A percentile compares a stretch with the other conserved stretches of the same genome.
These are phyloP conservation scores for Fraxinus excelsior DNA, from an alignment of 257 asterid species.

Conservation along the genomic window DNA sequence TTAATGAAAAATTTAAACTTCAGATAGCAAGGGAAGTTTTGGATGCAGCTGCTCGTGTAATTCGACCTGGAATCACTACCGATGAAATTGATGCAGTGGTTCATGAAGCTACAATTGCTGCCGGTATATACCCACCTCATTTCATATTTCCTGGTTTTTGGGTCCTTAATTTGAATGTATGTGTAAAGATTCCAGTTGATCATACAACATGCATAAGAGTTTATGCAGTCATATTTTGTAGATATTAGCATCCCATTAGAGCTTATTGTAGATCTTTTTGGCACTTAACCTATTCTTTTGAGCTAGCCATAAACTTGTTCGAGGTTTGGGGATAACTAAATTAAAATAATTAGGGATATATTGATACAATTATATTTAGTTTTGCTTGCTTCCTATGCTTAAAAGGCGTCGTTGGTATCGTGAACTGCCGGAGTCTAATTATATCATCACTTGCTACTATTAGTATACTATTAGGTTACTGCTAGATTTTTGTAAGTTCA, in stretches of 20 bases:
- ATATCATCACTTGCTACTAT: background rate
- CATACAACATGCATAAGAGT: constrained; percentile 11
- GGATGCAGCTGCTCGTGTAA: constrained; percentile 94
- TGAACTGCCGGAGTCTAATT: background rate
- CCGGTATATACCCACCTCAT: constrained; percentile 48
- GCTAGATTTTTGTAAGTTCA: background rate
- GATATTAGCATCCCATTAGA: constrained; percentile 13
- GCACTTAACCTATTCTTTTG: background rate
- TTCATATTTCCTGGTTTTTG: constrained; percentile 16
- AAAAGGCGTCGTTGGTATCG: background rate
- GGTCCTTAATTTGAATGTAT: background rate
- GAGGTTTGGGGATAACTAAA: background rate
- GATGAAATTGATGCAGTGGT: constrained; percentile 98
- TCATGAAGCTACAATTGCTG: constrained; percentile 89
- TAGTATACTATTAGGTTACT: background rate
- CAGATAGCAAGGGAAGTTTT: constrained; percentile 95
- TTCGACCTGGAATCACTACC: constrained; percentile 93
- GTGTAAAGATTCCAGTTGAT: background rate
- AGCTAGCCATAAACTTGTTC: background rate
- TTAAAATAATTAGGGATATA: background rate
- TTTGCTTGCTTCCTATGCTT: background rate
- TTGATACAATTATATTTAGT: background rate
- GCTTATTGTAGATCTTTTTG: background rate
- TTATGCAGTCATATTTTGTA: constrained; percentile 4
- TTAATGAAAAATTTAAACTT: constrained; percentile 3